Base-by-base conservation (phyloP, 2,329 filamentous ascomycete species). In the Podosphaera fusca region DNA sequence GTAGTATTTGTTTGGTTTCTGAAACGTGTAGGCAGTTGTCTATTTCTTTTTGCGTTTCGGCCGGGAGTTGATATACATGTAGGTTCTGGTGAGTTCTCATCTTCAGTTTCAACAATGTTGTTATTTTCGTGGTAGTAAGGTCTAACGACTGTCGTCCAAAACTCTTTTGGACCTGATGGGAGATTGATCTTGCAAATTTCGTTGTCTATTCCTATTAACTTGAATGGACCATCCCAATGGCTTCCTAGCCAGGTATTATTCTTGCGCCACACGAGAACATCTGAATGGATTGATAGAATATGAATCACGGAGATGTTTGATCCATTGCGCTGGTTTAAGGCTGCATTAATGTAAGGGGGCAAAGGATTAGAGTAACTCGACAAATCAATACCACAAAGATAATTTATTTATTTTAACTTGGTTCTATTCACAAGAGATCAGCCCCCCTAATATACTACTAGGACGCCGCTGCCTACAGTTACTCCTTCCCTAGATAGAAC, bases 231-330 rank as follows among this genome's bases (percentile, higher is more conserved):
- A 14, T 38, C 10, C 53, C 53, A 55, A n/a, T 30, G n/a, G 2
- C 46, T 29, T 50, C 14, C 9, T 21, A 2, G 46, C 14, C 46
- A 12, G 2, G 4, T 42, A 51, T 57, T 55, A 5, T 46, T 34
- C 54, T 59, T 45, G 21, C 56, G 38, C 46, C 45, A 59, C 14
- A 57, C 52, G 2, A 59, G 35, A 6, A 58, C 55, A 2, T 56
- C 4, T 5, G 50, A 57, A 21, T 58, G 55, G 10, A 57, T 21
- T 29, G 29, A 5, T 8, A 60, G 46, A 10, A 57, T 40, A 35
- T 56, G 35, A 6, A 59, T 46, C 1, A 6, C 12, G 14, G 49
- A 35, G 1, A 35, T 54, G 30, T 36, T 56, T 2, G 55, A 51
- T 9, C 56, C 47, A 42, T 60, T 60, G 1, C 55, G 6, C 3